Evolutionary conservation across 2,329 filamentous ascomycete genomes (phyloP).

Genomic region (Xylariaceae sp.): DNA sequence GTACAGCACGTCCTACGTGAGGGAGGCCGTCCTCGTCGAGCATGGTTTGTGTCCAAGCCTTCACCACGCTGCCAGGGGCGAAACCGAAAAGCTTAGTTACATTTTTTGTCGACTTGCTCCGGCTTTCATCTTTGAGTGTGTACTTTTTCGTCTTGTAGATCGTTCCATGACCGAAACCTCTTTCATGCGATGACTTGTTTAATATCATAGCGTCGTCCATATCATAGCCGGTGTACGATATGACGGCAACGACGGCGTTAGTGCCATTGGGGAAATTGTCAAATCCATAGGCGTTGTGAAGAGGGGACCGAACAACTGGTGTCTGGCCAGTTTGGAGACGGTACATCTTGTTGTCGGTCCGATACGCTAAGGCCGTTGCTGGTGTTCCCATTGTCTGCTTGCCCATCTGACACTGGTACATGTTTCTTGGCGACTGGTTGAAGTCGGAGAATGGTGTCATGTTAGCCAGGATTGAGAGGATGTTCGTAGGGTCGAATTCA

Average conservation of each 20-base stretch:
- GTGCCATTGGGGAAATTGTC: slow-evolving; percentile 98
- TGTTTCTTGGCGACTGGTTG: slow-evolving; percentile 98
- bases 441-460: slow-evolving; percentile 99
- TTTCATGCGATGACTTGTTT: slow-evolving; percentile 95
- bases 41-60: slow-evolving; percentile 71
- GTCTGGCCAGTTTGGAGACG: slow-evolving; percentile 94
- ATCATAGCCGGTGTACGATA: slow-evolving; percentile 98
- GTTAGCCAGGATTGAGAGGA: slow-evolving; percentile 95
- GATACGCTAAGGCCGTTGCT: slow-evolving; percentile 80
- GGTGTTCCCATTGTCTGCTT: slow-evolving; percentile 99
- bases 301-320: slow-evolving; percentile 86
- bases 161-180: slow-evolving; percentile 93
- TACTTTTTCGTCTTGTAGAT: slow-evolving; percentile 98
- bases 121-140: slow-evolving; percentile 79
- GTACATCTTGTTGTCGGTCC: slow-evolving; percentile 98
- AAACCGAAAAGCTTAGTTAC: slow-evolving; percentile 90
- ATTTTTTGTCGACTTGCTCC: slow-evolving; percentile 69
- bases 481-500: slow-evolving; percentile 93
- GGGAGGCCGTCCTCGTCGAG: slow-evolving; percentile 91
- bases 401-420: slow-evolving; percentile 99
- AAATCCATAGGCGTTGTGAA: slow-evolving; percentile 95
- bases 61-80: slow-evolving; percentile 76
- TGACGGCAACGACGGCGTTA: slow-evolving; percentile 95
- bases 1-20: slow-evolving; percentile 76
- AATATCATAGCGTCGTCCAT: slow-evolving; percentile 99